Evolutionary conservation across 139 green algal species (phyloP), one percentile per base, ranked within the genome.

Genomic region (Chloropicon primus): DNA sequence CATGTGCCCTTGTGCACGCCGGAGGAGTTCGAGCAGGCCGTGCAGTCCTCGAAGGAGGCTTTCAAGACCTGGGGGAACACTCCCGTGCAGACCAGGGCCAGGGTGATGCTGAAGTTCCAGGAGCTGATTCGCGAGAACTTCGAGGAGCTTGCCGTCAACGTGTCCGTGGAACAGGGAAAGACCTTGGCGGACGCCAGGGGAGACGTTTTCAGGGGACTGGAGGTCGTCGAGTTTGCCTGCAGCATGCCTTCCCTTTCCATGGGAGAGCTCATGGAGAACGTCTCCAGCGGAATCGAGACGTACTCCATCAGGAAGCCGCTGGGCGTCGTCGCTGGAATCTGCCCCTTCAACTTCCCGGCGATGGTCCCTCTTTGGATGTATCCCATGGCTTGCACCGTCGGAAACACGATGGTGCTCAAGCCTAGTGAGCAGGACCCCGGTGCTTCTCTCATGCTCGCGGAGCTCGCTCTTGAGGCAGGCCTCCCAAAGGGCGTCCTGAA

Each of bases 301-400:
- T 93, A 94, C 86, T 91, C 84, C 73, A 84, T 98, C 2, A 79
- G 89, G 1, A 92, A 98, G 83, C 94, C 94, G 0, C 86, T 98
- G 10, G 94, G 94, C 77, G 95, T 98, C 41, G 62, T 22, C 54
- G 91, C 90, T 0, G 93, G 90, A 75, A 98, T 98, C 80, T 98
- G 93, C 81, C 95, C 94, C 28, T 98, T 98, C 89, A 98, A 98
- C 87, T 98, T 98, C 84, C 94, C 94, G 0, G 92, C 84, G 41
- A 88, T 89, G 84, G 77, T 92, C 21, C 89, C 88, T 1, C 80
- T 97, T 29, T 97, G 93, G 93, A 93, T 96, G 86, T 93, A 94
- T 72, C 93, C 93, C 1, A 77, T 96, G 71, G 91, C 93, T 1
- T 73, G 92, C 73, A 89, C 88, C 25, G 80, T 86, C 0, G 93